Percentiles rank a stretch among this genome's conserved stretches.
These are phyloP conservation scores for Umbelopsis sp. DNA, from an alignment of 192 early-diverging fungal species.

Conservation along the genomic window DNA sequence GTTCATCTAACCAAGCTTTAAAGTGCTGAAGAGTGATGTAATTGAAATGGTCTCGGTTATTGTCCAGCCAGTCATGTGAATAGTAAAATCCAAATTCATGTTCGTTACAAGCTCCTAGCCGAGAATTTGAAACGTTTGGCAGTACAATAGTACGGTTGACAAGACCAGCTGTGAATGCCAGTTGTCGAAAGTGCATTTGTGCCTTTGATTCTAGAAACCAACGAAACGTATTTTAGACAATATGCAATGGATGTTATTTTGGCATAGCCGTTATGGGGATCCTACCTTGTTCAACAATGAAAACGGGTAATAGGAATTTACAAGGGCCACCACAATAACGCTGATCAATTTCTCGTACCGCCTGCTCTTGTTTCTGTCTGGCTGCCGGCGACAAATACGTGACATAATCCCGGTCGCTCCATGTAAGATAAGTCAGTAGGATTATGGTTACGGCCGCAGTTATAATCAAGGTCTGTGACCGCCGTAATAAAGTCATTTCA, in stretches of 20 bases:
- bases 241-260: neutral
- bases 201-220: slow-evolving; percentile 34
- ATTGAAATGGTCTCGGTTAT: slow-evolving; percentile 25
- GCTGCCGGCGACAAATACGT: neutral
- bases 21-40: slow-evolving; percentile 33
- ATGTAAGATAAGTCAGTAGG: neutral
- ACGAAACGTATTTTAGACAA: neutral
- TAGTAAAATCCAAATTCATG: slow-evolving; percentile 40
- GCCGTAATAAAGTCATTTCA: neutral
- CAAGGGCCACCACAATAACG: slow-evolving; percentile 41
- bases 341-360: slow-evolving; percentile 24
- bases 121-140: slow-evolving; percentile 35
- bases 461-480: slow-evolving; percentile 1
- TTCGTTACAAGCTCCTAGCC: slow-evolving; percentile 30
- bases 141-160: slow-evolving; percentile 38
- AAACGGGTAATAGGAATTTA: slow-evolving; percentile 28
- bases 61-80: slow-evolving; percentile 22
- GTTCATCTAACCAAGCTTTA: slow-evolving; percentile 27
- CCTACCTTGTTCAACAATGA: slow-evolving; percentile 42
- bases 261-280: too few species aligned
- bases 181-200: slow-evolving; percentile 36
- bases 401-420: neutral
- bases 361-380: neutral
- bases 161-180: slow-evolving; percentile 28
- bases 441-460: slow-evolving; percentile 2